phyloP scores from a whole-genome alignment of 2,329 filamentous ascomycete genomes.

The Monosporascus sp. region DNA sequence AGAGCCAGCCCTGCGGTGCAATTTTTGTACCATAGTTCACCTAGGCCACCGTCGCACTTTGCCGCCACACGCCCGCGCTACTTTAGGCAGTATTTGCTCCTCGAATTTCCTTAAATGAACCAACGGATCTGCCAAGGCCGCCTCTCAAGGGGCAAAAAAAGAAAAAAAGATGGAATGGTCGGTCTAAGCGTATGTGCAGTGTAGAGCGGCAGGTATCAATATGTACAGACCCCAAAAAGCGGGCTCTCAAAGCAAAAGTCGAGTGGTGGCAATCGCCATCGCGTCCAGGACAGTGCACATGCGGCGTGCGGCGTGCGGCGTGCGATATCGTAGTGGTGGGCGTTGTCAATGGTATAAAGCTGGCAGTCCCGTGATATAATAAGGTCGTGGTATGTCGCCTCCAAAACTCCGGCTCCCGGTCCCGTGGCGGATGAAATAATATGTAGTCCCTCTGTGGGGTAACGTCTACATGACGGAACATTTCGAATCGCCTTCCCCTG shows the following conservation, averaged over 20 bases:
- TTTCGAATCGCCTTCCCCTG: slow-evolving; percentile 53
- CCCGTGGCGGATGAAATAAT: not conserved
- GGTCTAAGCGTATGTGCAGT: not conserved
- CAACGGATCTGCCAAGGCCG: too few species aligned
- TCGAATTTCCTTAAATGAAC: too few species aligned
- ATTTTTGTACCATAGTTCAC: too few species aligned
- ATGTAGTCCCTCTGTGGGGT: not conserved
- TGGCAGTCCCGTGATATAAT: not conserved
- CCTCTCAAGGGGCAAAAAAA: not conserved
- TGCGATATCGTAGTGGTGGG: not conserved
- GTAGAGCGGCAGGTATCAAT: not conserved
- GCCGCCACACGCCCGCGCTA: too few species aligned
- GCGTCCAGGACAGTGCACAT: too few species aligned
- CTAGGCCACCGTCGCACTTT: too few species aligned
- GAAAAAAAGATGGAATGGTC: not conserved
- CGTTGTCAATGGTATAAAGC: not conserved
- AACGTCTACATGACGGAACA: slow-evolving; percentile 52
- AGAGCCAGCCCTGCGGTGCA: too few species aligned
- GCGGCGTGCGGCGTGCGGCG: too few species aligned
- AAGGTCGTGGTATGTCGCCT: not conserved
- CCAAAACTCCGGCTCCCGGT: not conserved
- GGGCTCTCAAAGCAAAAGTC: not conserved
- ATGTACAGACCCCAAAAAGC: not conserved
- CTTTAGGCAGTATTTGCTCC: too few species aligned
- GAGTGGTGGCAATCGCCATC: not conserved